A percentile compares a stretch with the other conserved stretches of the same genome.
Conservation (phyloP, 2,329 filamentous ascomycete species). For the Colletotrichum sp. region DNA sequence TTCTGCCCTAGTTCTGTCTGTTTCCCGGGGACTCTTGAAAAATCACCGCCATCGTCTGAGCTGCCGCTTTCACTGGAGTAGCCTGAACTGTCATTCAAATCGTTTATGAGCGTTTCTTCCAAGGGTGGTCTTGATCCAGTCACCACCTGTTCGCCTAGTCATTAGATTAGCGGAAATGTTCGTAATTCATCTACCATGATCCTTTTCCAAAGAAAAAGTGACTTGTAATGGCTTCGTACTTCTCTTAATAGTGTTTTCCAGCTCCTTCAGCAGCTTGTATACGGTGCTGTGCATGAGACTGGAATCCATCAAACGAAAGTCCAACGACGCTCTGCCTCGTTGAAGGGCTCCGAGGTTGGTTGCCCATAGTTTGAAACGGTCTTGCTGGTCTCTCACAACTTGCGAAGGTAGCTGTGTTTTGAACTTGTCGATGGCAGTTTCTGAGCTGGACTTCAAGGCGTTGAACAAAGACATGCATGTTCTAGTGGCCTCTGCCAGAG, state of each 20-base stretch:
- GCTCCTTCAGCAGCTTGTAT: not conserved
- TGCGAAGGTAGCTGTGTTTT: not conserved
- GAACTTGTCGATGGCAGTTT: too few species aligned
- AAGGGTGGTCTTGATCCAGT: not conserved
- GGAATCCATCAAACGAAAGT: not conserved
- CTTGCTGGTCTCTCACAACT: not conserved
- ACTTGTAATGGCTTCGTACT: too few species aligned
- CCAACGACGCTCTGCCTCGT: not conserved
- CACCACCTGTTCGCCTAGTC: not conserved
- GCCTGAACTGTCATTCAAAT: not conserved
- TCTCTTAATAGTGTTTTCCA: not conserved
- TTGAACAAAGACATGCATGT: not conserved
- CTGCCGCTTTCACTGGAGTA: not conserved
- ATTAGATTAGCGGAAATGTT: not conserved
- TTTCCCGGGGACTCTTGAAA: not conserved
- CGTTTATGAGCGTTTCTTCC: not conserved
- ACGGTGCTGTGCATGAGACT: not conserved
- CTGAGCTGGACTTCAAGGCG: not conserved
- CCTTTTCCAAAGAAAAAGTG: too few species aligned
- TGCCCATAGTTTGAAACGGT: slow-evolving; percentile 4
- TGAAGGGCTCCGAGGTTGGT: not conserved
- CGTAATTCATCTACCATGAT: rapidly evolving
- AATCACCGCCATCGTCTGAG: not conserved
- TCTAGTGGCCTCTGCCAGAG: too few species aligned
- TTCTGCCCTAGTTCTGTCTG: slow-evolving; percentile 2